Conservation (phyloP, 106 monocot species). For the Dactylorhiza incarnata region DNA sequence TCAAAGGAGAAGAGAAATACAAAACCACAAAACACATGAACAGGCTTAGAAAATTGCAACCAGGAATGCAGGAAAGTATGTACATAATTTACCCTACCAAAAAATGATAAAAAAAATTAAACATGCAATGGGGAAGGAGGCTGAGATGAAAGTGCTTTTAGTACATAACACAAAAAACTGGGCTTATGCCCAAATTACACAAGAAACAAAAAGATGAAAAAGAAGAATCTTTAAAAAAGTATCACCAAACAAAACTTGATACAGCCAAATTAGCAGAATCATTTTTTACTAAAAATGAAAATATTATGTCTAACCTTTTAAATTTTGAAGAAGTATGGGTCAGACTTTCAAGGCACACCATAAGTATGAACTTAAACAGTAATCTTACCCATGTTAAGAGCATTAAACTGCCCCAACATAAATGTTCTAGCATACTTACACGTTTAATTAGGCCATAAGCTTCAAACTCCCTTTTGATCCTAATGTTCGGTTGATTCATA, state of each 20-base stretch:
- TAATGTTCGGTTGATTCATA: conserved; percentile 86
- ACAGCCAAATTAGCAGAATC: background rate
- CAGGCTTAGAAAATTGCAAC: background rate
- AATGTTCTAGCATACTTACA: conserved; percentile 49
- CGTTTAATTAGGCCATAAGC: conserved; percentile 96
- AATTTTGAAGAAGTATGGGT: background rate
- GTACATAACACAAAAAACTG: background rate
- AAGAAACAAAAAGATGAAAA: background rate
- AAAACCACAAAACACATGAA: too few species aligned
- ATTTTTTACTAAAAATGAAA: background rate
- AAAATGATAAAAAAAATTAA: background rate
- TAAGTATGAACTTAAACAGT: conserved; percentile 1
- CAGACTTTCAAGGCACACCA: background rate
- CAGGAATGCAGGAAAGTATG: background rate
- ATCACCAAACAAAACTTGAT: conserved; percentile 1
- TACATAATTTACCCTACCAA: background rate
- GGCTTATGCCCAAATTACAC: background rate
- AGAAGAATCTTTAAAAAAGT: background rate
- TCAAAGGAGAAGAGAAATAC: too few species aligned
- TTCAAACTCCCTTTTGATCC: conserved; percentile 99
- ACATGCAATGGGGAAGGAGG: background rate
- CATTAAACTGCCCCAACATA: conserved; percentile 34
- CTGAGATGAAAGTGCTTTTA: background rate
- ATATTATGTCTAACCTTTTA: background rate
- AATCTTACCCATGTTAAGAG: conserved; percentile 48